Percentiles rank a stretch among this genome's conserved stretches.
Conservation (phyloP, 768 basidiomycete species). For the Leccinum rimulosum region DNA sequence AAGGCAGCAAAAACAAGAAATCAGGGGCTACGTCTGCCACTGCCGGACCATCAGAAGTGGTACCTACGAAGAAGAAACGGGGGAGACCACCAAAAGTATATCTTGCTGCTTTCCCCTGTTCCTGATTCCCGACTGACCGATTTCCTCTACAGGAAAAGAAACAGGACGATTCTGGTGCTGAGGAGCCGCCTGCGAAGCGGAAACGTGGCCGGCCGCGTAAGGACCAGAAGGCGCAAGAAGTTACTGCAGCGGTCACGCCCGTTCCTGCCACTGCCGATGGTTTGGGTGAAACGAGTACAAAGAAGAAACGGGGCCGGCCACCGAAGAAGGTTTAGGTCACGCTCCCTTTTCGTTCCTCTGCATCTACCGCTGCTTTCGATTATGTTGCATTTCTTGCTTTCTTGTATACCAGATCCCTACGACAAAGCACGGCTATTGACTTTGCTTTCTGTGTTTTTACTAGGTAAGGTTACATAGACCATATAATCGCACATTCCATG, state of each 20-base stretch:
- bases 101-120: conserved; percentile 4
- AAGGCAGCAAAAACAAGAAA: conserved; percentile 80
- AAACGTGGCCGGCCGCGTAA: conserved; percentile 78
- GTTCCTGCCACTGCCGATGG: conserved; percentile 34
- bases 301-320: conserved; percentile 76
- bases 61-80: conserved; percentile 42
- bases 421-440: conserved; percentile 35
- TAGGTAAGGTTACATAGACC: conserved; percentile 36
- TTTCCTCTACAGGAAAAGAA: conserved; percentile 32
- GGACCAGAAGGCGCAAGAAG: conserved; percentile 46
- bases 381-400: conserved; percentile 33
- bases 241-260: conserved; percentile 35
- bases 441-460: conserved; percentile 34
- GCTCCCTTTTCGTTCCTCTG: conserved; percentile 3
- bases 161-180: conserved; percentile 46
- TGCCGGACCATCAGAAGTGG: conserved; percentile 26
- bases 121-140: conserved; percentile 24
- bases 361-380: conserved; percentile 24
- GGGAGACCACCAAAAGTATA: conserved; percentile 53
- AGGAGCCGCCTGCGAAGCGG: conserved; percentile 57
- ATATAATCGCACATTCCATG: conserved; percentile 30
- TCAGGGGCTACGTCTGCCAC: conserved; percentile 34
- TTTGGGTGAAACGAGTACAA: conserved; percentile 46
- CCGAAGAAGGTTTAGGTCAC: conserved; percentile 40
- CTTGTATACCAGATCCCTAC: conserved; percentile 35